A percentile compares a stretch with the other conserved stretches of the same genome.
Conservation (phyloP, 495 filamentous ascomycete species). For the Cercophora scortea region DNA sequence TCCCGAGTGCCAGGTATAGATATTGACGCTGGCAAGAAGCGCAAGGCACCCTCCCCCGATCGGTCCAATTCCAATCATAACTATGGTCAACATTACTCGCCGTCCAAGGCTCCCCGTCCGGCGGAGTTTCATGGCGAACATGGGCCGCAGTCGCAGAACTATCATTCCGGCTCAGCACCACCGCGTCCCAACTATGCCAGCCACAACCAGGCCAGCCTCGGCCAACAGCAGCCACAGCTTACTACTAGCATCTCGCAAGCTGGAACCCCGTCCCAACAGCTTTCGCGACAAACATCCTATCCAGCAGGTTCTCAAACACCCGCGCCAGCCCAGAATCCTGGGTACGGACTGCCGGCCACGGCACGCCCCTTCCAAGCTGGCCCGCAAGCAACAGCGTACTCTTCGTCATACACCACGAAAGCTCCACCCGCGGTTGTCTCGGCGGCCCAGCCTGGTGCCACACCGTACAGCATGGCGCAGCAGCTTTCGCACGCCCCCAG, state of each 20-base stretch:
- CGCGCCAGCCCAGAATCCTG: conserved; percentile 26
- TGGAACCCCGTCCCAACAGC: conserved; percentile 4
- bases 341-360: conserved; percentile 18
- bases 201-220: conserved; percentile 20
- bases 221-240: conserved; percentile 11
- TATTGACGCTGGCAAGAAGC: conserved; percentile 44
- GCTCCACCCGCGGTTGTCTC: conserved; percentile 13
- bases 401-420: conserved; percentile 35
- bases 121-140: conserved; percentile 22
- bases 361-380: conserved; percentile 22
- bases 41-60: conserved; percentile 40
- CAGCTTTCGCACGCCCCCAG: conserved; percentile 8
- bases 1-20: conserved; percentile 42
- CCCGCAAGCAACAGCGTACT: conserved; percentile 30
- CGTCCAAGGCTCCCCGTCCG: conserved; percentile 16
- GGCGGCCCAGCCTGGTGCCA: conserved; percentile 8
- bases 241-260: background rate
- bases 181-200: conserved; percentile 12
- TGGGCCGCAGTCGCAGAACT: conserved; percentile 13
- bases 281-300: conserved; percentile 21
- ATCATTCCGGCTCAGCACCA: conserved; percentile 16
- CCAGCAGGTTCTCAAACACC: conserved; percentile 20
- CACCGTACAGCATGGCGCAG: conserved; percentile 9
- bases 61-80: conserved; percentile 19
- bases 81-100: conserved; percentile 16